A percentile compares a stretch with the other conserved stretches of the same genome.
These are phyloP conservation scores for Skeletonema grethae DNA, from an alignment of 108 stramenopile species.

Conservation along the genomic window DNA sequence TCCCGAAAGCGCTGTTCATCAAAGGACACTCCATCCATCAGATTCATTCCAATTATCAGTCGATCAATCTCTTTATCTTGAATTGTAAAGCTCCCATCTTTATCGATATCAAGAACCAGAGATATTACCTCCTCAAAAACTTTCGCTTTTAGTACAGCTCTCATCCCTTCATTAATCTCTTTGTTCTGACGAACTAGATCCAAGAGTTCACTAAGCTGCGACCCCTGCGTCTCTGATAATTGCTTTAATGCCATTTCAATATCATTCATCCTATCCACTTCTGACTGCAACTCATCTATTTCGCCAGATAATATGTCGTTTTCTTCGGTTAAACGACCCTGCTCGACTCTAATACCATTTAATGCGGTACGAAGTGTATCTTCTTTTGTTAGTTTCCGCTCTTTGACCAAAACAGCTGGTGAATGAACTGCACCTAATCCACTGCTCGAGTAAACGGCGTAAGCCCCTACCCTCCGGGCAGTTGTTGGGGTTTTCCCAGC, in stretches of 20 bases:
- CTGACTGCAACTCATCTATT: slow-evolving; percentile 44
- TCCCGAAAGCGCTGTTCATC: slow-evolving; percentile 16
- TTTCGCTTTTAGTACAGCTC: slow-evolving; percentile 27
- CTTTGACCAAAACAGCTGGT: slow-evolving; percentile 31
- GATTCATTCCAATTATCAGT: slow-evolving; percentile 44
- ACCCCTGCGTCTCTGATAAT: slow-evolving; percentile 36
- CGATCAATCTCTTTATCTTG: slow-evolving; percentile 45
- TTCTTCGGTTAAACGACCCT: slow-evolving; percentile 24
- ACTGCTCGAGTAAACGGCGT: slow-evolving; percentile 22
- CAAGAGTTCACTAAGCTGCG: slow-evolving; percentile 37
- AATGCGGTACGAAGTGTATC: slow-evolving; percentile 42
- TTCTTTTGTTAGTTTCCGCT: slow-evolving; percentile 41
- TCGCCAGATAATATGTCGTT: slow-evolving; percentile 40
- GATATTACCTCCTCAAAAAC: slow-evolving; percentile 39
- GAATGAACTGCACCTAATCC: slow-evolving; percentile 27
- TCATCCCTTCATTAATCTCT: slow-evolving; percentile 46
- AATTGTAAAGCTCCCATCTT: slow-evolving; percentile 44
- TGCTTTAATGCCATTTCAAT: slow-evolving; percentile 31
- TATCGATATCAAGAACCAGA: slow-evolving; percentile 42
- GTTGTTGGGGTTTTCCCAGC: no score
- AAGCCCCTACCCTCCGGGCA: background rate
- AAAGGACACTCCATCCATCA: slow-evolving; percentile 45
- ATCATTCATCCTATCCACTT: slow-evolving; percentile 46
- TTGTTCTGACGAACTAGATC: slow-evolving; percentile 38
- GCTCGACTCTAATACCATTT: slow-evolving; percentile 42